Evolutionary conservation across 768 basidiomycete species (phyloP).

Genomic region (Suillus subalutaceus): DNA sequence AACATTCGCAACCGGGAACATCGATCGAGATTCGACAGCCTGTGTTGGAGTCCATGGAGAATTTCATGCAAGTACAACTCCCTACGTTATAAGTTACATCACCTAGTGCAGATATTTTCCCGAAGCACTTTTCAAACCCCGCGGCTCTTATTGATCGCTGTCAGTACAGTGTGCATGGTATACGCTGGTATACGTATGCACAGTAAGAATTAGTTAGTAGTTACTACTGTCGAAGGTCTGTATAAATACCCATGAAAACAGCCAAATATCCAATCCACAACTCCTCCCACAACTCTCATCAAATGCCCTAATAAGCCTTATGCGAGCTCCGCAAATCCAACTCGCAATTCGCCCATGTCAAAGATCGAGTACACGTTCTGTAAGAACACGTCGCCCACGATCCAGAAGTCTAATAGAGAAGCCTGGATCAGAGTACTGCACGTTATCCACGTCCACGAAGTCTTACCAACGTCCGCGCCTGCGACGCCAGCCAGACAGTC

Average conservation of each 20-base stretch:
- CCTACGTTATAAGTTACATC: no score
- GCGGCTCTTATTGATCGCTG: no score
- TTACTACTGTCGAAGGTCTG: neutral
- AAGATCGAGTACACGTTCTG: constrained; percentile 36
- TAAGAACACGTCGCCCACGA: constrained; percentile 39
- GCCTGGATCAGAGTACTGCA: neutral
- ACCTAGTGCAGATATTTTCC: no score
- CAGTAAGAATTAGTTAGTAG: neutral
- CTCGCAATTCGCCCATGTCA: constrained; percentile 34
- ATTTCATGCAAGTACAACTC: neutral
- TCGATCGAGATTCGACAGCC: neutral
- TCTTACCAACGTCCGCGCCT: constrained; percentile 21
- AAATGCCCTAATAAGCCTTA: constrained; percentile 10
- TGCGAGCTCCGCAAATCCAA: constrained; percentile 44
- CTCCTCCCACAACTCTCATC: neutral
- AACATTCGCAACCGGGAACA: neutral
- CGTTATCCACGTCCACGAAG: neutral
- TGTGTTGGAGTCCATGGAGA: neutral
- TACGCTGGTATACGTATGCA: neutral
- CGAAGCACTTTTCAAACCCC: neutral
- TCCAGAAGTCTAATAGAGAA: constrained; percentile 28
- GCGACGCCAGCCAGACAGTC: constrained; percentile 43
- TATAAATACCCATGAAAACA: neutral
- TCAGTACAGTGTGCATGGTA: no score
- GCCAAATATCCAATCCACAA: neutral